Evolutionary conservation across 148 eudicot species (phyloP), one percentile per base, ranked within the genome.

Genomic region (Silene latifolia): DNA sequence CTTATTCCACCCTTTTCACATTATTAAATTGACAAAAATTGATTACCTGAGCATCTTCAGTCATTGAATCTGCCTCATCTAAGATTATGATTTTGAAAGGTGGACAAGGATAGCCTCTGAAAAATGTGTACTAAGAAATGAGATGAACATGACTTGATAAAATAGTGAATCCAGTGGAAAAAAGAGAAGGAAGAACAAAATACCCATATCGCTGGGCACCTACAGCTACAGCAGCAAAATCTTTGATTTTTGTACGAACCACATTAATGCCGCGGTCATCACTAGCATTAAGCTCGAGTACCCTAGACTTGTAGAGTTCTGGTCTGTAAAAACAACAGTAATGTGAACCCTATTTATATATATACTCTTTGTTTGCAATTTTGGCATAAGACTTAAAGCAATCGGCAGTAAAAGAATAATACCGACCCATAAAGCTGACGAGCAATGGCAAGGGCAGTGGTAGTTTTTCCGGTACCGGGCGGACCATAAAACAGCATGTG

Each of bases 61-160:
- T 94, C 98, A 94, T 94, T 72, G 98, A 94, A 89, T 94, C 98
- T 58, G 98, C 97, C 85, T 94, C 97, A 58, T 94, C 98, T 13
- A 94, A 90, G 77, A 94, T 90, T 29, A 91, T 91, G 67, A 94
- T 91, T 80, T 94, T 94, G 75, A 82, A 94, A 73, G 98, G 91
- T 29, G 98, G 98, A 74, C 97, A 94, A 48, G 97, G 97, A 82
- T 94, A 94, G 54, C 92, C 90, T 80, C 93, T 89, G 59, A 67
- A 80, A 62, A 29, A 51, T 8, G 54, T 19, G 42, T 60, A 2
- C 14, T 13, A 60, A 53, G 59, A 70, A 46, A 65, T 69, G 4
- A n/a, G 4, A 23, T 56, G 39, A 51, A 62, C 39, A 67, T 46
- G 11, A 0, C 35, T 32, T 32, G 35, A 32, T 32, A 32, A 32